These are phyloP conservation scores for Jimgerdemannia flammicorona DNA, from an alignment of 192 early-diverging fungal genomes.

Conservation along the genomic window DNA sequence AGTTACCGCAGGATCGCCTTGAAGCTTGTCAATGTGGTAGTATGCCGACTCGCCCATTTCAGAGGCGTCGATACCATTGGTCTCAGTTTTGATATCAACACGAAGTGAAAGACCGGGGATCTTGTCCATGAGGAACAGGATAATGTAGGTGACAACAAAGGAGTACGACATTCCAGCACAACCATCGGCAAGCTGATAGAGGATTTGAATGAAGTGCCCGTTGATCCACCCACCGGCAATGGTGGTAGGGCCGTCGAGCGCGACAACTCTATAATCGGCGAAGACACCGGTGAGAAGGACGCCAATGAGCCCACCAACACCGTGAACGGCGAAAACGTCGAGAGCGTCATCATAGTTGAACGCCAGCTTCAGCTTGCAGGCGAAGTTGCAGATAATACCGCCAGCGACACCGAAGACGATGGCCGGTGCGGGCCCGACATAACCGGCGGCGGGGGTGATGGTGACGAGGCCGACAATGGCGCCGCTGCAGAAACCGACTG, in stretches of 20 bases:
- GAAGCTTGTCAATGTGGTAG: neutral
- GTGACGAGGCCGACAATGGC: constrained; percentile 86
- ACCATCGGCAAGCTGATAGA: constrained; percentile 75
- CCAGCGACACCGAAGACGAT: constrained; percentile 74
- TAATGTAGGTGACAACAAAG: constrained; percentile 70
- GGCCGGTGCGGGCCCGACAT: constrained; percentile 65
- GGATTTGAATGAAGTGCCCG: constrained; percentile 77
- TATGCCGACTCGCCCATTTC: constrained; percentile 83
- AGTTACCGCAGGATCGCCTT: too few species aligned
- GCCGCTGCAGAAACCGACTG: constrained; percentile 85
- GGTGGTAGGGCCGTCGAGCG: constrained; percentile 43
- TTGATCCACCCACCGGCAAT: constrained; percentile 76
- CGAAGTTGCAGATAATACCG: constrained; percentile 62
- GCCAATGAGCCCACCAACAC: constrained; percentile 46
- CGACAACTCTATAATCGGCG: constrained; percentile 69
- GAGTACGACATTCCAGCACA: constrained; percentile 68
- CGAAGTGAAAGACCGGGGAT: constrained; percentile 77
- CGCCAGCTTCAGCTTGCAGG: constrained; percentile 56
- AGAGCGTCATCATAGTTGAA: constrained; percentile 76
- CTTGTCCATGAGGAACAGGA: constrained; percentile 65
- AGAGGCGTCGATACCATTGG: constrained; percentile 75
- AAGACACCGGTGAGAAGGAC: constrained; percentile 85
- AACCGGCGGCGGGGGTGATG: constrained; percentile 84
- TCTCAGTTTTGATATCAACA: constrained; percentile 67
- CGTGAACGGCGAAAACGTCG: constrained; percentile 63